Evolutionary conservation across 495 filamentous ascomycete species (phyloP), one percentile per base, ranked within the genome.

Genomic region (Bryoglossum gracile): DNA sequence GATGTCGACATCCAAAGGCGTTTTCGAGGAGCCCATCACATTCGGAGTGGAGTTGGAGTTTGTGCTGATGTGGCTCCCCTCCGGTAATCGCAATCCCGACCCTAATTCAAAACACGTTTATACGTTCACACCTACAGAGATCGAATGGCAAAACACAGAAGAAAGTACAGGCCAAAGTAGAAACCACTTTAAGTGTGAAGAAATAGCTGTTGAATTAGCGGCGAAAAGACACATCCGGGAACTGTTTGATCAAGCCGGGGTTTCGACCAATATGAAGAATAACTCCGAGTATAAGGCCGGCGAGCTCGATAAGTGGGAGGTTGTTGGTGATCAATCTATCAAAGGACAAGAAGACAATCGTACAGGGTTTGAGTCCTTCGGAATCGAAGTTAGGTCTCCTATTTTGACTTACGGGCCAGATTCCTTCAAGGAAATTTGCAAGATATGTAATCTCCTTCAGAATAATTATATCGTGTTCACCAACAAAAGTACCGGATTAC

Each of bases 31-130:
- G 42, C 43, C 39, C 39, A 52, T 51, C 23, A 61, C 51, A 9
- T 58, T 53, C 9, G 61, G 65, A 3, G 46, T 66, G 17, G 64
- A 68, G 43, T 36, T 66, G 2, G 63, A 68, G 45, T 60, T 62
- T 8, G 42, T 58, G 1, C 32, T 66, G 0, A 63, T 59, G 4
- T 56, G 44, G 22, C n/a, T 62, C 3, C 14, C 2, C n/a, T 4
- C 11, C 4, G 39, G 28, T 23, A 18, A 49, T 19, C 11, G 13
- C 40, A 1, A 46, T 22, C 8, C 22, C 16, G 5, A 14, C 36
- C 21, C 16, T 10, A 14, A 17, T 21, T 19, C 24, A 9, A 32
- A 33, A 8, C 16, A 33, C 4, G 17, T 42, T 26, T 3, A 21
- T 24, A 35, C 8, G 24, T 33, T 50, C 19, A 34, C 18, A 16